phyloP scores from a whole-genome alignment of 2,329 filamentous ascomycete species.

The Ceratocystis ficicola region DNA sequence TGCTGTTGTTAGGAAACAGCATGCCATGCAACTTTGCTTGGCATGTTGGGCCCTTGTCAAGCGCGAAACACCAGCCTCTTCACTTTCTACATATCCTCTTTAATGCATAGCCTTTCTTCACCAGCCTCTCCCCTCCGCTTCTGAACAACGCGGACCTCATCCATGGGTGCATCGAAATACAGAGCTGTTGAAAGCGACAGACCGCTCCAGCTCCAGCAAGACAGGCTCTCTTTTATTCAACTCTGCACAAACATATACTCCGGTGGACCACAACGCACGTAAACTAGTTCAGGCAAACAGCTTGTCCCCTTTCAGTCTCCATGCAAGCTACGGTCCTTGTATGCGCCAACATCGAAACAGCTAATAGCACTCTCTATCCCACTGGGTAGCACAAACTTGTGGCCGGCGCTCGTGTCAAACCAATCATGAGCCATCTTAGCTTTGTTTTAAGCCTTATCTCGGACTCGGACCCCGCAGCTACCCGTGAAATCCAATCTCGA shows the following conservation, averaged over 20 bases:
- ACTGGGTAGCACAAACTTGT: too few species aligned
- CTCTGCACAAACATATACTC: too few species aligned
- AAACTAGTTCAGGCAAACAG: too few species aligned
- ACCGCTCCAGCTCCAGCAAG: too few species aligned
- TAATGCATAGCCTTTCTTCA: not conserved
- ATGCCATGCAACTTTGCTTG: slow-evolving; percentile 4
- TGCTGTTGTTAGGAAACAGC: not conserved
- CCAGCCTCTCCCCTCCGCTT: not conserved
- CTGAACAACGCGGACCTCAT: too few species aligned
- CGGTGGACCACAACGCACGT: too few species aligned
- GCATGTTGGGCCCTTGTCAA: not conserved
- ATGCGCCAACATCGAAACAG: too few species aligned
- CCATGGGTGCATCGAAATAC: not conserved
- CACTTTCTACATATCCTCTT: not conserved
- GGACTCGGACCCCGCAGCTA: not conserved
- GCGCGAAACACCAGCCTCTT: slow-evolving; percentile 1
- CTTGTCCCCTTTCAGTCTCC: too few species aligned
- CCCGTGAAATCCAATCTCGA: not conserved
- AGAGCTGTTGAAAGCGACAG: not conserved
- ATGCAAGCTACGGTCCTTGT: too few species aligned
- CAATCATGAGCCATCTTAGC: not conserved
- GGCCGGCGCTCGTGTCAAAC: not conserved
- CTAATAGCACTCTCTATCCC: too few species aligned
- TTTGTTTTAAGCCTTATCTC: not conserved
- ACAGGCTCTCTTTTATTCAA: too few species aligned